phyloP scores from a whole-genome alignment of 805 yeast genomes.

The Candida multigemmis region DNA sequence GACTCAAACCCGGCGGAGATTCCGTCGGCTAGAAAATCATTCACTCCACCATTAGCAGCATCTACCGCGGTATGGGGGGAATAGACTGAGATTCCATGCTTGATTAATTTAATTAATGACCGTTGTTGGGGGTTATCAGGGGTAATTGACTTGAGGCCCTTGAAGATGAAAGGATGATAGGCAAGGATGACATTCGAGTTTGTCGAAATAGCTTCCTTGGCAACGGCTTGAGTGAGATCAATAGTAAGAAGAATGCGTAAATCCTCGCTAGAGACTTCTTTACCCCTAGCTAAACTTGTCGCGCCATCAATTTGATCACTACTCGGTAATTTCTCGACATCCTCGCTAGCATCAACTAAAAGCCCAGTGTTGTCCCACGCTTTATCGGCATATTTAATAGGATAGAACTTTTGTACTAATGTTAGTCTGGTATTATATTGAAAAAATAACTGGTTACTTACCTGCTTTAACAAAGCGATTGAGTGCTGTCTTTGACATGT shows the following conservation, averaged over 20 bases:
- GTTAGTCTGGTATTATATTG: conserved; percentile 10
- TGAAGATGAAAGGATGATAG: conserved; percentile 88
- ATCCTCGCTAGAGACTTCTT: conserved; percentile 3
- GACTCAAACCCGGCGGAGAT: conserved; percentile 23
- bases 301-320: conserved; percentile 4
- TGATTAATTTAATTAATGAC: conserved; percentile 63
- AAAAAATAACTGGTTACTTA: conserved; percentile 21
- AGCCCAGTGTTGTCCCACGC: conserved; percentile 97
- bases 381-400: conserved; percentile 70
- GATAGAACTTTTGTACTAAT: conserved; percentile 67
- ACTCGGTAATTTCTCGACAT: conserved; percentile 4
- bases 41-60: conserved; percentile 87
- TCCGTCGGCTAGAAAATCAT: conserved; percentile 79
- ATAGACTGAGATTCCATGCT: conserved; percentile 78
- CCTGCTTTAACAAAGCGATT: conserved; percentile 28
- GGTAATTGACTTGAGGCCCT: conserved; percentile 71
- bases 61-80: conserved; percentile 96
- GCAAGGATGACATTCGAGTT: conserved; percentile 61
- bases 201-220: conserved; percentile 66
- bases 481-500: conserved; percentile 36
- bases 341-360: conserved; percentile 57
- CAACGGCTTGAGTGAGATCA: conserved; percentile 78
- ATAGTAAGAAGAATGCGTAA: conserved; percentile 54
- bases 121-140: conserved; percentile 67
- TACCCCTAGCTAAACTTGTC: conserved; percentile 10